Evolutionary conservation across 1,284 basidiomycete genomes (phyloP).

Genomic region (Trichosporon sp.): DNA sequence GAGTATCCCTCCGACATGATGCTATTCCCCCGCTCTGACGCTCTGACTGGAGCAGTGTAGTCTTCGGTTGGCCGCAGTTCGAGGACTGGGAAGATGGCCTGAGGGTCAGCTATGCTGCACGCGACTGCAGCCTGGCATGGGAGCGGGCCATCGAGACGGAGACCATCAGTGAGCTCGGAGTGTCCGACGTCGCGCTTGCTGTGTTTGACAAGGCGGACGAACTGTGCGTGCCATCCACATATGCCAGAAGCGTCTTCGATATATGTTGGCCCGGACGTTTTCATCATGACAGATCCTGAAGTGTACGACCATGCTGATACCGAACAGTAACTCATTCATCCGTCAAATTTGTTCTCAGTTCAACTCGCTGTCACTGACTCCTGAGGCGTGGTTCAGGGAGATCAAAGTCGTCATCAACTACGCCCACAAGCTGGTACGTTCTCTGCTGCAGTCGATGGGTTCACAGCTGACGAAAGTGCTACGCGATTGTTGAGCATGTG

Average conservation of each 20-base stretch:
- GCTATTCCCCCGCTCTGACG: not conserved
- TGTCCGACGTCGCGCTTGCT: not conserved
- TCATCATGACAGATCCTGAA: too few relatives aligned
- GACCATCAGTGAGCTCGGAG: not conserved
- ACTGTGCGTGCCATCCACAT: not conserved
- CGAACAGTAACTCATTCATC: too few relatives aligned
- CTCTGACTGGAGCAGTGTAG: not conserved
- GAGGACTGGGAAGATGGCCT: not conserved
- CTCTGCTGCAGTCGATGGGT: not conserved
- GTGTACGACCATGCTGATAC: not conserved
- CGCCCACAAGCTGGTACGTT: not conserved
- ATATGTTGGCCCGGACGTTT: too few relatives aligned
- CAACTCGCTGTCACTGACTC: not conserved
- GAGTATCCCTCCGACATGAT: not conserved
- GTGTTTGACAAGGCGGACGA: slow-evolving; percentile 7
- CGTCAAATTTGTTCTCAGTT: not conserved
- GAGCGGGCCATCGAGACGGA: not conserved
- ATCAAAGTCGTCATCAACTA: not conserved
- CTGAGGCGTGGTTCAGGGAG: not conserved
- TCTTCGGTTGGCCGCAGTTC: not conserved
- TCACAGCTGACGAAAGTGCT: not conserved
- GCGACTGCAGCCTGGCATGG: not conserved
- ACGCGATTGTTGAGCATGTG: not conserved
- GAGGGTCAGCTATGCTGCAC: not conserved
- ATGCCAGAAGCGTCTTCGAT: too few relatives aligned